Evolutionary conservation across 495 filamentous ascomycete species (phyloP).

Genomic region (Durotheca rogersii): DNA sequence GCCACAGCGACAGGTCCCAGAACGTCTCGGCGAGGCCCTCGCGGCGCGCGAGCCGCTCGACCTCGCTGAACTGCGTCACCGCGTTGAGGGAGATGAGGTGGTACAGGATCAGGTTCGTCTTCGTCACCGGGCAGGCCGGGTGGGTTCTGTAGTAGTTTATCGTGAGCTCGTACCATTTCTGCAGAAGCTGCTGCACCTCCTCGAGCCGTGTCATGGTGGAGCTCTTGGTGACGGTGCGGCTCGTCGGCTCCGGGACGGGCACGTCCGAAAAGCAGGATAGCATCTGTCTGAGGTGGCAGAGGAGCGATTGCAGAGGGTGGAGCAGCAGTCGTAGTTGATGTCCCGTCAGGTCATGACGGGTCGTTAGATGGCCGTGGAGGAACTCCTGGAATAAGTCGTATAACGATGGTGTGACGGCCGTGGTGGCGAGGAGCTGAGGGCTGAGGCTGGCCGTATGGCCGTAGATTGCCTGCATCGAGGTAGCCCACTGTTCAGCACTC

Average conservation of each 20-base stretch:
- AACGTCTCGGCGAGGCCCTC: constrained; percentile 51
- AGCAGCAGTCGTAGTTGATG: constrained; percentile 53
- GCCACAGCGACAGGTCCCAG: constrained; percentile 47
- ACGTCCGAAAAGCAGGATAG: constrained; percentile 48
- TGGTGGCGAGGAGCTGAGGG: constrained; percentile 41
- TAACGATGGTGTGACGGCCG: constrained; percentile 51
- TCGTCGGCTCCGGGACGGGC: constrained; percentile 33
- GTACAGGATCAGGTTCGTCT: constrained; percentile 61
- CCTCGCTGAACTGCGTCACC: constrained; percentile 57
- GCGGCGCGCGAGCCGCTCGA: constrained; percentile 58
- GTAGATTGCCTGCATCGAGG: constrained; percentile 51
- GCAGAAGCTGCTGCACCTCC: constrained; percentile 56
- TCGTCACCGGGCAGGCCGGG: constrained; percentile 42
- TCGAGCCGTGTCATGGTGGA: constrained; percentile 54
- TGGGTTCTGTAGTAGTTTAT: constrained; percentile 37
- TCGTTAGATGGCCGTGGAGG: constrained; percentile 45
- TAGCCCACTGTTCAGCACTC: constrained; percentile 49
- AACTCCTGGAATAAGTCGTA: constrained; percentile 59
- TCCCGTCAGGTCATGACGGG: constrained; percentile 42
- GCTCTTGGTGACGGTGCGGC: constrained; percentile 46
- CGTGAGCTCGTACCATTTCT: constrained; percentile 59
- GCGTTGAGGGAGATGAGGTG: constrained; percentile 64
- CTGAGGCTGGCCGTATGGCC: constrained; percentile 38
- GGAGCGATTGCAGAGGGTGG: constrained; percentile 52
- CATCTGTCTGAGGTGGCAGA: constrained; percentile 52